Base-by-base conservation (phyloP, 2,329 filamentous ascomycete genomes). In the Hypoxylon sp. region DNA sequence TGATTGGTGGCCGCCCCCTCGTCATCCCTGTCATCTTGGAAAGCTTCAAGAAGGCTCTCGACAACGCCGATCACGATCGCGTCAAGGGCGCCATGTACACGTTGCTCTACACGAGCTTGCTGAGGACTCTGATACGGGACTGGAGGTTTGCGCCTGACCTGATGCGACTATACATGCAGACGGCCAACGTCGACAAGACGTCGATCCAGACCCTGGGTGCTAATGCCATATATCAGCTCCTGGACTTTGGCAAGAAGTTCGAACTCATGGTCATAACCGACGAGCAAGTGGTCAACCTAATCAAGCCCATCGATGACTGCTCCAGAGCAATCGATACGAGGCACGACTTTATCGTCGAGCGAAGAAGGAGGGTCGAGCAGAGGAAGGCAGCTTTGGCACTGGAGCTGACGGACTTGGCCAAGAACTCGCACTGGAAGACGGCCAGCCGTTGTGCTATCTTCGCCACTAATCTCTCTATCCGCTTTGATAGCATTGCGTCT, bases 81-180 rank as follows among this genome's bases (percentile, higher is more conserved):
- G 97, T 99, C 74, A 99, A 99, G 76, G 95, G 96, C 27, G 90
- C 89, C 29, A 87, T 99, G 79, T 98, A 95, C 73, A 93, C 93
- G 0, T 77, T 99, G 23, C 79, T 98, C 15, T 96, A 94, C 68
- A 93, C 94, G 9, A 96, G 91, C 59, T 79, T 99, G 29, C 84
- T 92, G 4, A 96, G 93, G 76, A 96, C 94, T 0, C 84, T 96
- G 41, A 86, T 92, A 42, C 88, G 90, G 51, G 93, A 99, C 73
- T 99, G 96, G 96, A 89, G 93, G 33, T 97, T 93, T 74, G 92
- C 95, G 0, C 95, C 96, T 1, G 85, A 89, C n/a, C 79, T 97
- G 45, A 91, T 99, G 78, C 88, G 88, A 49, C 81, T 95, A 7
- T 99, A 96, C 75, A 95, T 99, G 63, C 86, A 90, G 68, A 92